A percentile compares a stretch with the other conserved stretches of the same genome.
These are phyloP conservation scores for Tetraselmis striata DNA, from an alignment of 139 green algal genomes.

Conservation along the genomic window DNA sequence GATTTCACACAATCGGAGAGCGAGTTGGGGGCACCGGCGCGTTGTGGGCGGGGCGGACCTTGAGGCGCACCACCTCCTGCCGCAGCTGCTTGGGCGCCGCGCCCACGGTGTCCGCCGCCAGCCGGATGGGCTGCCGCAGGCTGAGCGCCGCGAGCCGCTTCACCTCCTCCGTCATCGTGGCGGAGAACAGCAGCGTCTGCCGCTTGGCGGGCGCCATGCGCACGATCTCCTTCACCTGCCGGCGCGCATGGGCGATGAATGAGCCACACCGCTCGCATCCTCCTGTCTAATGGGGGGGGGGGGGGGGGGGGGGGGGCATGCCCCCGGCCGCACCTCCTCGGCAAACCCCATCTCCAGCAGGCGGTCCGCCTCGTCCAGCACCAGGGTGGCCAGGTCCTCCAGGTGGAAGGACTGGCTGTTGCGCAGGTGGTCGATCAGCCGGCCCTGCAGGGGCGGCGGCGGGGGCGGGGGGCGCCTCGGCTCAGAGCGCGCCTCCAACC, in stretches of 20 bases:
- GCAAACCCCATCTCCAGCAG: slow-evolving; percentile 87
- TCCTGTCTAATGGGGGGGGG: neutral
- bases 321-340: slow-evolving; percentile 62
- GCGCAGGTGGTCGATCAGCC: slow-evolving; percentile 90
- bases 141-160: slow-evolving; percentile 63
- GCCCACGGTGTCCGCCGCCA: slow-evolving; percentile 75
- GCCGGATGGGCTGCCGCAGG: slow-evolving; percentile 75
- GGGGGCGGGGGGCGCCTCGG: too few species aligned
- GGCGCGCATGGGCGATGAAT: neutral
- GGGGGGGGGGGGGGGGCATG: too few species aligned
- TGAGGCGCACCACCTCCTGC: slow-evolving; percentile 86
- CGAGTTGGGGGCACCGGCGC: too few species aligned
- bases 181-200: slow-evolving; percentile 94
- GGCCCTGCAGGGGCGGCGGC: neutral
- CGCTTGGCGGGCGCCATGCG: slow-evolving; percentile 67
- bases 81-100: slow-evolving; percentile 59
- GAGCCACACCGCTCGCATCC: neutral
- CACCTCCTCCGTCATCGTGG: slow-evolving; percentile 69
- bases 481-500: too few species aligned
- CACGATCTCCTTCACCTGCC: slow-evolving; percentile 81
- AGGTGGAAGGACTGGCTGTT: slow-evolving; percentile 85
- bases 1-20: too few species aligned
- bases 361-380: slow-evolving; percentile 94
- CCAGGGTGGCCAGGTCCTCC: slow-evolving; percentile 79
- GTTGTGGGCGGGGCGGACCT: slow-evolving; percentile 44